Base-by-base conservation (phyloP, 805 yeast species). In the Suhomyces vadensis region DNA sequence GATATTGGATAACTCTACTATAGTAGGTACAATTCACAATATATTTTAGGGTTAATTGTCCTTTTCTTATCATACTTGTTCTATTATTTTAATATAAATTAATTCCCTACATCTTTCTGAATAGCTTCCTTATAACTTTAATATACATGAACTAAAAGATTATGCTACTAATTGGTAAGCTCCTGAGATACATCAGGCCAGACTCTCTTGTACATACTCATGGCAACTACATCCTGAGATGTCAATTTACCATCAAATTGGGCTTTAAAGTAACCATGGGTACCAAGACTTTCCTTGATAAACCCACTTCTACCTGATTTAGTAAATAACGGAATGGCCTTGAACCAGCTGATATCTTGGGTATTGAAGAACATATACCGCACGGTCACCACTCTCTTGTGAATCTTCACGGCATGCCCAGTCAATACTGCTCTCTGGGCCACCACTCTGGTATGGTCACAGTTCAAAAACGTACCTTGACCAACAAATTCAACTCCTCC, bases 231-330 rank as follows among this genome's bases (percentile, higher is more conserved):
- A 66, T 94, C 99, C 68, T 91, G 97, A 0, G 97, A 85, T 41
- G 86, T 82, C 57, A 95, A 72, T 58, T 85, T 87, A 47, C 91
- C 92, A 61, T 94, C 97, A 57, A 94, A 94, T 6, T 87, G 85
- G 19, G 97, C 96, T 71, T 94, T 94, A 79, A 85, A 91, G 73
- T 92, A 89, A 51, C 99, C 99, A 63, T 94, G 99, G 1, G 99
- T 94, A 69, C 99, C 99, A 72, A 94, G 75, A 61, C 91, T 81
- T 64, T 92, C 97, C 67, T 88, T 92, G 63, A 95, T 92, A 65
- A 86, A 86, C 43, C 99, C 99, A 16, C 90, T 77, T 65, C 97
- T 82, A 40, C 99, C 99, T 56, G 83, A 77, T 64, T 87, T 89
- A 33, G 98, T 91, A 66, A 89, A 94, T 48, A 94, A 71, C 35